A percentile compares a stretch with the other conserved stretches of the same genome.
phyloP scores from a whole-genome alignment of 2,329 filamentous ascomycete genomes.

The Venturia oleaginea region DNA sequence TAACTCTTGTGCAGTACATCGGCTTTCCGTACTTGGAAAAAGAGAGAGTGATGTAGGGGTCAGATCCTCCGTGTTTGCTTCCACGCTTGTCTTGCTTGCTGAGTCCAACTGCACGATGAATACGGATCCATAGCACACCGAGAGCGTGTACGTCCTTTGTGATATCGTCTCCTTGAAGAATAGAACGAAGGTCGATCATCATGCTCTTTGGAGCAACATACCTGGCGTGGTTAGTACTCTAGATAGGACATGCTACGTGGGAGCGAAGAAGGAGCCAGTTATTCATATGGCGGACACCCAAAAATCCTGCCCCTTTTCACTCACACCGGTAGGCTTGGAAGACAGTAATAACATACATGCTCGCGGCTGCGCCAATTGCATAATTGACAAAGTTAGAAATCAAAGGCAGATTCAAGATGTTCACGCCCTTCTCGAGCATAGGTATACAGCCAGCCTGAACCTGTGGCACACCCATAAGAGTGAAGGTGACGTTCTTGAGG shows the following conservation, averaged over 20 bases:
- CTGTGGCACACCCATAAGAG: constrained; percentile 86
- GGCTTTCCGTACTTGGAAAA: constrained; percentile 97
- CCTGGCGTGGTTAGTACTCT: too few relatives aligned
- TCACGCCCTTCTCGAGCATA: constrained; percentile 84
- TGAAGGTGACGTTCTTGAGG: constrained; percentile 84
- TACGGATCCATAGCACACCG: constrained; percentile 85
- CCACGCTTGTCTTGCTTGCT: constrained; percentile 86
- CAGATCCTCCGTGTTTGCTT: constrained; percentile 76
- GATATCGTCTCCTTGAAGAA: constrained; percentile 85
- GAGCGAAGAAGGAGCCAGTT: too few relatives aligned
- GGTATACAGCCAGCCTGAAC: constrained; percentile 84
- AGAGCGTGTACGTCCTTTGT: constrained; percentile 81
- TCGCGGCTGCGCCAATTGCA: constrained; percentile 76
- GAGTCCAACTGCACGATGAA: constrained; percentile 76
- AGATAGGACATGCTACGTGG: too few relatives aligned
- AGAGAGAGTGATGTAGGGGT: constrained; percentile 89
- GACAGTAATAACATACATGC: too few relatives aligned
- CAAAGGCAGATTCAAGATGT: constrained; percentile 81
- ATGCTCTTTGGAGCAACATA: constrained; percentile 92
- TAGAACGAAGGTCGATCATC: constrained; percentile 81
- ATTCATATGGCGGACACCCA: too few relatives aligned
- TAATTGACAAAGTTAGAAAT: constrained; percentile 98
- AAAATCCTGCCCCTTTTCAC: too few relatives aligned
- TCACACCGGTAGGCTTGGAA: too few relatives aligned
- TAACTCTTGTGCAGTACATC: constrained; percentile 94